Conservation (phyloP, 2,329 filamentous ascomycete genomes). For the Parafenestella ontariensis region DNA sequence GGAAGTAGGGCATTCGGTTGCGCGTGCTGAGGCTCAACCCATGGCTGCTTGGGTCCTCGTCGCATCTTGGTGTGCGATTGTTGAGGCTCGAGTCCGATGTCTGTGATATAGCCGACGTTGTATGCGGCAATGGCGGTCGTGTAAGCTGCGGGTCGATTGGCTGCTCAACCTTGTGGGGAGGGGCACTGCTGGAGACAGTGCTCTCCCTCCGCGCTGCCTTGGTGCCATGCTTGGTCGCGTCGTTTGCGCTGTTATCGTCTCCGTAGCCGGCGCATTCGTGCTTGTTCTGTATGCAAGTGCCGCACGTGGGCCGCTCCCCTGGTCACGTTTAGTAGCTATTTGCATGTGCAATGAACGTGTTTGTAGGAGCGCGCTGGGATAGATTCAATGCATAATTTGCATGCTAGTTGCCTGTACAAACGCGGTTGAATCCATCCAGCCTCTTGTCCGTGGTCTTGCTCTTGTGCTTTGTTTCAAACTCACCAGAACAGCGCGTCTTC, state of each 20-base stretch:
- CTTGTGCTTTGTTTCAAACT: too few species aligned
- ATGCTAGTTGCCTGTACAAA: too few species aligned
- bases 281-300: constrained; percentile 57
- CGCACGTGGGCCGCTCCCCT: constrained; percentile 52
- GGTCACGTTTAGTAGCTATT: constrained; percentile 7
- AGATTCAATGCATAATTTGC: too few species aligned
- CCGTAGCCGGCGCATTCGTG: constrained; percentile 57
- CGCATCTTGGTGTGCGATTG: constrained; percentile 25
- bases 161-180: constrained; percentile 23
- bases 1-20: constrained; percentile 83
- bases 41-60: constrained; percentile 23
- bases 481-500: constrained; percentile 58
- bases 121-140: constrained; percentile 33
- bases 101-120: constrained; percentile 26
- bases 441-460: neutral
- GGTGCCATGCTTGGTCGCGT: constrained; percentile 23
- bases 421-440: too few species aligned
- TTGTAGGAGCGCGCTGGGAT: too few species aligned
- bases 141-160: constrained; percentile 33
- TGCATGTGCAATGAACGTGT: too few species aligned
- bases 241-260: constrained; percentile 37
- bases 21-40: constrained; percentile 55
- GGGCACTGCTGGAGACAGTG: constrained; percentile 13
- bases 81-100: constrained; percentile 30
- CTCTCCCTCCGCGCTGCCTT: constrained; percentile 31